A percentile compares a stretch with the other conserved stretches of the same genome.
Conservation (phyloP, 352 stramenopile species). For the Aphanomyces euteiches region DNA sequence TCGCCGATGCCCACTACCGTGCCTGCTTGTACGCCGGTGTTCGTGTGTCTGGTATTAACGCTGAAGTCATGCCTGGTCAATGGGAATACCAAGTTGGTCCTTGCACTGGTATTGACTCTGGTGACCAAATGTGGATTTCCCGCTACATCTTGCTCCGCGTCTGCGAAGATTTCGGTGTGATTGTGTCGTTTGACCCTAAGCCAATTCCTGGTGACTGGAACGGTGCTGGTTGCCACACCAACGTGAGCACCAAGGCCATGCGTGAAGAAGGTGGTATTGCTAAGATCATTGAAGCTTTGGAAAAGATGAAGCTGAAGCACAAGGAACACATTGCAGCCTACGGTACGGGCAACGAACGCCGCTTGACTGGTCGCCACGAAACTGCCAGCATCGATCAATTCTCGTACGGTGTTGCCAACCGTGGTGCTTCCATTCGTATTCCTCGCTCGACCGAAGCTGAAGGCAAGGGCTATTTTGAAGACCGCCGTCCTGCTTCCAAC, state of each 20-base stretch:
- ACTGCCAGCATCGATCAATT: conserved; percentile 96
- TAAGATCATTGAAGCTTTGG: conserved; percentile 95
- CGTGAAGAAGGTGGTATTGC: conserved; percentile 90
- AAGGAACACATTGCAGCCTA: conserved; percentile 96
- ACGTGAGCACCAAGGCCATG: conserved; percentile 96
- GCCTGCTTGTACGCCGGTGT: conserved; percentile 94
- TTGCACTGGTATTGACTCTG: conserved; percentile 93
- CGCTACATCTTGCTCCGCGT: conserved; percentile 96
- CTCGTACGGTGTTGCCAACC: conserved; percentile 96
- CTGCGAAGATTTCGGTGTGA: conserved; percentile 96
- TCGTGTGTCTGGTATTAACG: conserved; percentile 95
- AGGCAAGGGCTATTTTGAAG: conserved; percentile 86
- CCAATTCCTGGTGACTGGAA: conserved; percentile 98
- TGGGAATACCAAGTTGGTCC: conserved; percentile 98
- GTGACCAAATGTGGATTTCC: conserved; percentile 96
- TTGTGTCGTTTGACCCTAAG: conserved; percentile 96
- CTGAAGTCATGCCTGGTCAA: conserved; percentile 97
- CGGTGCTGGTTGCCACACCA: conserved; percentile 94
- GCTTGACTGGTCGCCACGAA: conserved; percentile 95
- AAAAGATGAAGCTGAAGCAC: conserved; percentile 97
- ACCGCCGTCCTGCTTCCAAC: conserved; percentile 94
- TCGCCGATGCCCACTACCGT: conserved; percentile 94
- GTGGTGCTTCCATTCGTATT: conserved; percentile 93
- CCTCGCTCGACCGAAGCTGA: conserved; percentile 85
- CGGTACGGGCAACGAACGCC: conserved; percentile 94